phyloP scores from a whole-genome alignment of 352 stramenopile genomes.

The Thalassiosira mediterranea region DNA sequence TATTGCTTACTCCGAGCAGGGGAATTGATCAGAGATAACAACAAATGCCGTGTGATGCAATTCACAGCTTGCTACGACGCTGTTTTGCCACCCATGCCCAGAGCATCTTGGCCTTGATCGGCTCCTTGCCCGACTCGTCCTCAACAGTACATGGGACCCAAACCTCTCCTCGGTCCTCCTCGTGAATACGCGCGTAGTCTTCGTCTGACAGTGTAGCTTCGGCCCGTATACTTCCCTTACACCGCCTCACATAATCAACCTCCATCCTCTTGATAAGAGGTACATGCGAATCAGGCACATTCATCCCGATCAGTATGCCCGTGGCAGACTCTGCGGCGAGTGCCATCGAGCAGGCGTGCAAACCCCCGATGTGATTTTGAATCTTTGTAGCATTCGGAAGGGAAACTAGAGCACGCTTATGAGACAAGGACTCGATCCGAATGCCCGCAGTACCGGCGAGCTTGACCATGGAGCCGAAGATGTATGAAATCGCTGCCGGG shows the following conservation, averaged over 20 bases:
- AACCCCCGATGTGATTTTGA: constrained; percentile 89
- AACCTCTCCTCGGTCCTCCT: constrained; percentile 85
- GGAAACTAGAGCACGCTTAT: constrained; percentile 66
- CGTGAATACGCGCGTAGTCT: constrained; percentile 82
- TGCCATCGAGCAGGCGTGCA: constrained; percentile 89
- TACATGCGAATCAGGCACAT: constrained; percentile 86
- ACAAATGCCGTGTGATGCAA: no score
- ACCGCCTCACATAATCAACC: constrained; percentile 85
- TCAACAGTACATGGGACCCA: constrained; percentile 85
- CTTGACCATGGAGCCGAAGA: constrained; percentile 87
- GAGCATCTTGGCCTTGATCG: constrained; percentile 87
- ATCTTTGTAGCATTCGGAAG: constrained; percentile 86
- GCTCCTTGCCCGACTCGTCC: constrained; percentile 82
- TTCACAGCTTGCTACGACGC: constrained; percentile 16
- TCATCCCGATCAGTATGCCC: constrained; percentile 88
- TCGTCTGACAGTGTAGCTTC: constrained; percentile 83
- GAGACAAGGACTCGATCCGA: constrained; percentile 81
- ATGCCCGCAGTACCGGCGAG: constrained; percentile 86
- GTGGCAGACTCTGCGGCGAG: constrained; percentile 87
- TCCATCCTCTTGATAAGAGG: constrained; percentile 88
- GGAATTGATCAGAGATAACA: no score
- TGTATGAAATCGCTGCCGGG: constrained; percentile 5
- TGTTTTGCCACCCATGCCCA: constrained; percentile 88
- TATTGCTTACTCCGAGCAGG: no score
- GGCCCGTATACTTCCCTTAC: constrained; percentile 83